Conservation (phyloP, 208 protist species). For the Wallacemonas sp. region DNA sequence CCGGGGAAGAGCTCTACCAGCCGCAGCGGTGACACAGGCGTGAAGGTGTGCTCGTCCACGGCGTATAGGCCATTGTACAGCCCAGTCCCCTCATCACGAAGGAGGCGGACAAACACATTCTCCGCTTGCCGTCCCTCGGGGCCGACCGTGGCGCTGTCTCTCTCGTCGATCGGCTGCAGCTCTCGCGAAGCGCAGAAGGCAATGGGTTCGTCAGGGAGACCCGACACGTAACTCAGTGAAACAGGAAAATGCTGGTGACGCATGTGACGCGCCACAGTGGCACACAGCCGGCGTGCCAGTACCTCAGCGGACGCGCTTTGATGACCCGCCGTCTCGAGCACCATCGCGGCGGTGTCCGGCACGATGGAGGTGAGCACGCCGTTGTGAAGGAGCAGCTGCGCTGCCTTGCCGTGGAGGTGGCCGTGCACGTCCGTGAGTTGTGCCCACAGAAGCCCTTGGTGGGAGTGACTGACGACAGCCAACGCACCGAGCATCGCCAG, state of each 20-base stretch:
- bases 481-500: background rate
- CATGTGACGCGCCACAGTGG: background rate
- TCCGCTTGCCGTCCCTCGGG: background rate
- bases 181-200: background rate
- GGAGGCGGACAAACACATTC: background rate
- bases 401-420: background rate
- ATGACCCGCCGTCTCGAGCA: background rate
- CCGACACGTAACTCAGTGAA: slow-evolving; percentile 1
- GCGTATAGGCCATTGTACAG: slow-evolving; percentile 3
- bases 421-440: background rate
- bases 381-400: background rate
- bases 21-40: background rate
- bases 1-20: slow-evolving; percentile 1
- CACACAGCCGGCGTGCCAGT: background rate
- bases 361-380: background rate
- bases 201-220: background rate
- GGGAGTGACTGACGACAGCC: background rate
- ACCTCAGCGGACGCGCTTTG: background rate
- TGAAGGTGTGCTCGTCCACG: background rate
- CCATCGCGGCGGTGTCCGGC: background rate
- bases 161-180: background rate
- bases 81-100: background rate
- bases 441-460: background rate
- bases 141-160: background rate
- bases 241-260: background rate